Base-by-base conservation (phyloP, 768 basidiomycete species). In the Russula brevipes region DNA sequence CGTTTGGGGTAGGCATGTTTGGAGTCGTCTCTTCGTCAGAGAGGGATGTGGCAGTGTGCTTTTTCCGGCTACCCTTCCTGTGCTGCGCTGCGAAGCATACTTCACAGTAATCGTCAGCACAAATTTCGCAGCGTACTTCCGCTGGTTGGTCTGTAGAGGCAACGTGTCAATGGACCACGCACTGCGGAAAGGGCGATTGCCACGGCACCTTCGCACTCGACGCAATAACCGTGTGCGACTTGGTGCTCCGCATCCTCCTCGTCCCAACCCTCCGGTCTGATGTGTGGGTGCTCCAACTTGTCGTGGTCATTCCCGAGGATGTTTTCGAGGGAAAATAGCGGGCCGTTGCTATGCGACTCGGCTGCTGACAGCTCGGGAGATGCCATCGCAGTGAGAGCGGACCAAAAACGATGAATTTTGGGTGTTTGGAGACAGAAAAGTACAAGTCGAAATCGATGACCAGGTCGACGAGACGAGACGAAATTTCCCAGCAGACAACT, bases 51-150 rank as follows among this genome's bases (percentile, higher is more conserved):
- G 78, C 76, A 6, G 73, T 70, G 71, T 93, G 91, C 42, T 72
- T 73, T 72, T 86, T 91, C 54, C 91, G 80, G 2, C 85, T 79
- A 8, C 91, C 91, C 69, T 93, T 94, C 52, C 91, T 78, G 73
- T 94, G 91, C 70, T 89, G 89, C 0, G 91, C 82, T 10, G 87
- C 82, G 72, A 88, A 94, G 78, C 91, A 94, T 30, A 94, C 91
- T 70, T 91, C 87, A 64, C 91, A 93, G 70, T 85, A 93, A 19
- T 78, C 73, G 70, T 93, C 91, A 3, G 70, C 75, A 71, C 91
- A 94, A 11, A 81, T 80, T 70, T 87, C 84, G 70, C 91, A 94
- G 55, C 77, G 73, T 24, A 93, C 69, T 70, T 89, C 82, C 5
- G 89, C 88, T 59, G 91, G 90, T 72, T 94, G 91, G 76, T 94